These are phyloP conservation scores for Letharia lupina DNA, from an alignment of 495 filamentous ascomycete species.

Conservation along the genomic window DNA sequence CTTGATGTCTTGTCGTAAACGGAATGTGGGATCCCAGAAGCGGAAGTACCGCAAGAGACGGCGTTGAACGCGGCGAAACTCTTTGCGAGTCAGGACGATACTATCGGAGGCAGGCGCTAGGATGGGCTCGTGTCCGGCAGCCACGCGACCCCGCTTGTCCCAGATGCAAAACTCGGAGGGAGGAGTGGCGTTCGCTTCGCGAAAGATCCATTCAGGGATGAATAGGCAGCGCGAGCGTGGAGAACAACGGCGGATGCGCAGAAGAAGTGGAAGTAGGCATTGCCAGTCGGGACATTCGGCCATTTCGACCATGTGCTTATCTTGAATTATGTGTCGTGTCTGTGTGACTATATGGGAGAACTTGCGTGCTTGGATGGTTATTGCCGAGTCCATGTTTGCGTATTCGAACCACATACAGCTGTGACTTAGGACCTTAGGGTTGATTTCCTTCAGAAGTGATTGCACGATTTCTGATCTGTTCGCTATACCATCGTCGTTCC, in stretches of 20 bases:
- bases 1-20: constrained; percentile 1
- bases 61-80: constrained; percentile 10
- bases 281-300: constrained; percentile 2
- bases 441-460: constrained; percentile 1
- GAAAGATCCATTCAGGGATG: constrained; percentile 14
- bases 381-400: neutral
- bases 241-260: constrained; percentile 5
- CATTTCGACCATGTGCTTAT: neutral
- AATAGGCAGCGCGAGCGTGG: constrained; percentile 1
- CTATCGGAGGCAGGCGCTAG: neutral
- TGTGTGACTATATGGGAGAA: neutral
- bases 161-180: neutral
- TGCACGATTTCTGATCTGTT: neutral
- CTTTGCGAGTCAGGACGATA: constrained; percentile 4
- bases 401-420: constrained; percentile 15
- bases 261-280: neutral
- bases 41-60: constrained; percentile 8
- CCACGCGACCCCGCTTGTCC: neutral
- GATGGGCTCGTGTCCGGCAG: neutral
- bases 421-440: neutral
- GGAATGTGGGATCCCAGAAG: constrained; percentile 10
- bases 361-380: neutral
- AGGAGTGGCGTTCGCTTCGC: neutral
- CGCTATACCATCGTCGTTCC: neutral
- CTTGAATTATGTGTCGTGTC: neutral